Conservation (phyloP, 2,329 filamentous ascomycete species). For the Fusarium camptoceras region DNA sequence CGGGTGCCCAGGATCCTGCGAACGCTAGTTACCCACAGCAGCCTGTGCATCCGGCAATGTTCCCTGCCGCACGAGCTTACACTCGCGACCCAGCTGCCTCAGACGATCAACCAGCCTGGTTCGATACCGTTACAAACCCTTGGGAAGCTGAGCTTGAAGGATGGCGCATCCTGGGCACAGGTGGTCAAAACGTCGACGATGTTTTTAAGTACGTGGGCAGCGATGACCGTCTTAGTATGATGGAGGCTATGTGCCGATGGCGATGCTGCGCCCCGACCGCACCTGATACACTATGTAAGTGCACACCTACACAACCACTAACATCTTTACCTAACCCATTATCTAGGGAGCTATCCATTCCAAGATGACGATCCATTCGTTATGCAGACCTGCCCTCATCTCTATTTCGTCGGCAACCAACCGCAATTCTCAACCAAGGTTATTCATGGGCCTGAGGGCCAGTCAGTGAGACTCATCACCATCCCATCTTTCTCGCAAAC, state of each 20-base stretch:
- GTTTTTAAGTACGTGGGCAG: slow-evolving; percentile 90
- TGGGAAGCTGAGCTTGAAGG: slow-evolving; percentile 93
- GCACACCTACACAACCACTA: not conserved
- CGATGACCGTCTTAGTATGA: slow-evolving; percentile 83
- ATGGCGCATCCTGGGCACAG: slow-evolving; percentile 86
- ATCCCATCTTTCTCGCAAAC: slow-evolving; percentile 85
- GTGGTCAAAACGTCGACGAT: slow-evolving; percentile 94
- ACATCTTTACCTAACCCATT: slow-evolving; percentile 27
- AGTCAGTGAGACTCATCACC: slow-evolving; percentile 81
- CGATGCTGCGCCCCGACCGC: slow-evolving; percentile 91
- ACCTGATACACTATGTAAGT: slow-evolving; percentile 92
- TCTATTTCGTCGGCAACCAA: slow-evolving; percentile 92
- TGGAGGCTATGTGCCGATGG: slow-evolving; percentile 96
- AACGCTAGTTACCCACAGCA: slow-evolving; percentile 93
- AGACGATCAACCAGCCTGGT: slow-evolving; percentile 72
- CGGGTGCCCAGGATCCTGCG: slow-evolving; percentile 86
- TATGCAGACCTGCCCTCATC: slow-evolving; percentile 83
- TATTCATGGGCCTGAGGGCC: slow-evolving; percentile 74
- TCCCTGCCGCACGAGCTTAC: slow-evolving; percentile 80
- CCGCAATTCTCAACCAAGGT: slow-evolving; percentile 79
- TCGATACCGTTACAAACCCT: slow-evolving; percentile 92
- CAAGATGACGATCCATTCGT: slow-evolving; percentile 94
- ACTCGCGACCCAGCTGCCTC: slow-evolving; percentile 59
- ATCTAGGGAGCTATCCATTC: slow-evolving; percentile 90
- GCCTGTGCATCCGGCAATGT: slow-evolving; percentile 91